Conservation (phyloP, 108 stramenopile genomes). For the Conticribra guillardii region DNA sequence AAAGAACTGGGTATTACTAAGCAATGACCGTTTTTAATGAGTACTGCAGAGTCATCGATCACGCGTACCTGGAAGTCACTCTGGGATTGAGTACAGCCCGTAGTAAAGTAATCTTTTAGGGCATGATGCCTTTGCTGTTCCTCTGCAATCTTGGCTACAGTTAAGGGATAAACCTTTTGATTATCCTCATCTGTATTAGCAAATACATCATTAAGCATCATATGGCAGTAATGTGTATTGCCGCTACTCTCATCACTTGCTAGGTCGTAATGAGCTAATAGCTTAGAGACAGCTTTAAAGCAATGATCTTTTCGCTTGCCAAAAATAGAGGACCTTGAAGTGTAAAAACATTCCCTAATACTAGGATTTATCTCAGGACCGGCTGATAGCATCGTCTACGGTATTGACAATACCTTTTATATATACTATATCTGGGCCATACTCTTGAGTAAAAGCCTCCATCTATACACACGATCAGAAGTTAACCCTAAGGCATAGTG, state of each 20-base stretch:
- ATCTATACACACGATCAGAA: conserved; percentile 1
- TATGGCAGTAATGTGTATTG: background rate
- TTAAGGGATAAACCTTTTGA: background rate
- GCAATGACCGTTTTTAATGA: conserved; percentile 2
- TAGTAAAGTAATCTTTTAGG: background rate
- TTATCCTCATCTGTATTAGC: background rate
- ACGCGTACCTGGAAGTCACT: background rate
- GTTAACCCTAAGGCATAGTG: background rate
- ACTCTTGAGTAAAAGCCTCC: conserved; percentile 1
- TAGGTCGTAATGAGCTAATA: background rate
- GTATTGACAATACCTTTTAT: background rate
- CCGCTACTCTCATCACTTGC: background rate
- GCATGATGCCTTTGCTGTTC: background rate
- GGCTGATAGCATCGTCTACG: background rate
- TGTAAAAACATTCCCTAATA: background rate
- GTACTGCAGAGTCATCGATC: background rate
- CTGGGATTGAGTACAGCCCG: background rate
- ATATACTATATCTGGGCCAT: conserved; percentile 2
- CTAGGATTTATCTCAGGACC: background rate
- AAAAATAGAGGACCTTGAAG: too few species aligned
- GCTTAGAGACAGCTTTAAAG: background rate
- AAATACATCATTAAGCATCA: background rate
- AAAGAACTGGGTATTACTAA: background rate
- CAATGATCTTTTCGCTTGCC: background rate
- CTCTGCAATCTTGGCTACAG: background rate